These are phyloP conservation scores for Fusarium anthophilum DNA, from an alignment of 2,329 filamentous ascomycete genomes.

Conservation along the genomic window DNA sequence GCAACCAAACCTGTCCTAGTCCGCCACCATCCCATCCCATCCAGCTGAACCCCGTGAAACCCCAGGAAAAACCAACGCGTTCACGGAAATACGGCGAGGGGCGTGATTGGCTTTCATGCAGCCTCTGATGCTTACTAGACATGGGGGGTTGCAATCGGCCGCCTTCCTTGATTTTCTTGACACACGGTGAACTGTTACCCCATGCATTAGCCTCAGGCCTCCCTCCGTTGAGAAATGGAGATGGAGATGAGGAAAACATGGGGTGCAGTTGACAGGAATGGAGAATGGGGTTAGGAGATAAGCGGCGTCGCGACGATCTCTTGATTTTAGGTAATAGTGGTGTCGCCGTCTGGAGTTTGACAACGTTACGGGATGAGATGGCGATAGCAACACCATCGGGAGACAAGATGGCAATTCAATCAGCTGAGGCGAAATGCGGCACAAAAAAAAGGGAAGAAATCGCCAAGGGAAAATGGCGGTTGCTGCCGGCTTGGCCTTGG, in stretches of 20 bases:
- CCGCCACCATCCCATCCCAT: neutral
- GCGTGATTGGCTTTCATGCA: constrained; percentile 13
- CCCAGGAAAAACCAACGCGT: neutral
- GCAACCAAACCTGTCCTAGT: neutral
- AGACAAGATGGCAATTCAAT: neutral
- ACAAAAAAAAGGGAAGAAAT: neutral
- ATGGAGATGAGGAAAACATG: constrained; percentile 2
- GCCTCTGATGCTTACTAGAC: neutral
- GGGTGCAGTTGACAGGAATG: constrained; percentile 15
- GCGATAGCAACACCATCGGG: neutral
- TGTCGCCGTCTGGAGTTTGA: neutral
- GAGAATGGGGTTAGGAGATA: constrained; percentile 7
- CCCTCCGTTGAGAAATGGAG: neutral
- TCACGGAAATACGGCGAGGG: constrained; percentile 7
- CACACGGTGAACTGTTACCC: constrained; percentile 7
- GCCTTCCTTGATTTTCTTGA: neutral
- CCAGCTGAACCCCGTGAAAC: constrained; percentile 6
- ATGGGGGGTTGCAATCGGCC: neutral
- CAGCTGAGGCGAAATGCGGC: neutral
- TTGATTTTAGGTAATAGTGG: neutral
- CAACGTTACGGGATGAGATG: neutral
- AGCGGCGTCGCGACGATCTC: neutral
- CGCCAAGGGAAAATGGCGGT: constrained; percentile 11
- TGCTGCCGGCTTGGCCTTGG: constrained; percentile 22
- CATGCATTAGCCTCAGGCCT: constrained; percentile 20